phyloP scores from a whole-genome alignment of 148 eudicot genomes.

The Chenopodium formosanum region DNA sequence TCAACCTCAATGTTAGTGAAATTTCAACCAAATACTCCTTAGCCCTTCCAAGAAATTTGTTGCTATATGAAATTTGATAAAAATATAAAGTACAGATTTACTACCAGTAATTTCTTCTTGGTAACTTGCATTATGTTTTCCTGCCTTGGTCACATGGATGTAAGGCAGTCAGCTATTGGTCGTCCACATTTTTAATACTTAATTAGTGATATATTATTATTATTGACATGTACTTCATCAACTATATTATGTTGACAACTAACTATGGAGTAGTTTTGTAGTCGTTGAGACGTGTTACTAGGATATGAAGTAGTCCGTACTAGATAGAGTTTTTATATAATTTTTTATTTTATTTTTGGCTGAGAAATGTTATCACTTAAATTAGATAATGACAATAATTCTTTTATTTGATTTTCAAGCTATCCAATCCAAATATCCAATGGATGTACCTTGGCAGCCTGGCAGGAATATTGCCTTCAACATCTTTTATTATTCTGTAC shows the following conservation, averaged over 20 bases:
- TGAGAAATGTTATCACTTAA: background rate
- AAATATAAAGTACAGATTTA: no score
- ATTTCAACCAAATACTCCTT: no score
- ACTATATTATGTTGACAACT: background rate
- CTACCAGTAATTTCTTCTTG: background rate
- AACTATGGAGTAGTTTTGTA: no score
- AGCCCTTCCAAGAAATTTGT: background rate
- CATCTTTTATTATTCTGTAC: no score
- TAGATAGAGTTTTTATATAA: no score
- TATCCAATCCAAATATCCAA: no score
- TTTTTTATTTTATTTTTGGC: background rate
- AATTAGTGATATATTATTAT: no score
- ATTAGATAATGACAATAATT: background rate
- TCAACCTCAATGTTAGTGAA: no score
- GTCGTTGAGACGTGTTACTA: background rate
- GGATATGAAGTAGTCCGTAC: no score
- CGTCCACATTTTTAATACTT: background rate
- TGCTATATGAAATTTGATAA: background rate
- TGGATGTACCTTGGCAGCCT: no score
- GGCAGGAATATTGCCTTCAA: no score
- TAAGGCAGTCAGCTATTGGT: background rate
- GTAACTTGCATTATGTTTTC: background rate
- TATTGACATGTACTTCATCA: no score
- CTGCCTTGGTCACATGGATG: background rate
- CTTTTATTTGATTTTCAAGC: background rate